Evolutionary conservation across 2,329 filamentous ascomycete genomes (phyloP).

Genomic region (Xylariaceae sp.): DNA sequence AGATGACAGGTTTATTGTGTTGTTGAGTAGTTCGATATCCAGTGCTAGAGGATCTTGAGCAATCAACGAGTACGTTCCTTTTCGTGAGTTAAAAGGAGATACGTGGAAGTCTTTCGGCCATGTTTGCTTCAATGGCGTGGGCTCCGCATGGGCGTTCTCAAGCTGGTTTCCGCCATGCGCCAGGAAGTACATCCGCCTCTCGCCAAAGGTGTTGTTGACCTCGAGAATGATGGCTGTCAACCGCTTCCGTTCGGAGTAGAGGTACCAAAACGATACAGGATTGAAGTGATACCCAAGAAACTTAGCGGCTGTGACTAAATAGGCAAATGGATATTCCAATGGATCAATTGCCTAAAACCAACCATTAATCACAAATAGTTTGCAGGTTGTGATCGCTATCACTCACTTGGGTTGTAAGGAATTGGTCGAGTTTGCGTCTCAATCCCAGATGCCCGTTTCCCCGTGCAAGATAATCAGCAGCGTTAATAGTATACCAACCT

Average conservation of each 20-base stretch:
- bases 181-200: constrained; percentile 65
- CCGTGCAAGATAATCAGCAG: constrained; percentile 60
- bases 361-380: constrained; percentile 14
- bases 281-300: constrained; percentile 73
- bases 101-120: constrained; percentile 75
- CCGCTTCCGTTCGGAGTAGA: constrained; percentile 59
- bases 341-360: constrained; percentile 53
- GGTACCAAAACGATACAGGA: constrained; percentile 76
- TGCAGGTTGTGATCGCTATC: neutral
- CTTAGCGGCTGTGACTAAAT: constrained; percentile 67
- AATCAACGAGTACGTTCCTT: constrained; percentile 52
- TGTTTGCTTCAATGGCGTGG: constrained; percentile 42
- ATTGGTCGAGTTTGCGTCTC: constrained; percentile 60
- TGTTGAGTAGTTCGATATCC: constrained; percentile 47
- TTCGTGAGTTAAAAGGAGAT: constrained; percentile 68
- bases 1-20: constrained; percentile 59
- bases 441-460: constrained; percentile 52
- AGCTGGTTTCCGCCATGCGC: constrained; percentile 34
- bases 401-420: constrained; percentile 56
- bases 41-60: constrained; percentile 47
- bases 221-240: constrained; percentile 67
- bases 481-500: constrained; percentile 59
- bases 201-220: constrained; percentile 75
- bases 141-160: constrained; percentile 4
- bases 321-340: constrained; percentile 62